Evolutionary conservation across 306 rosid species (phyloP).

Genomic region (Vachellia collinsii): DNA sequence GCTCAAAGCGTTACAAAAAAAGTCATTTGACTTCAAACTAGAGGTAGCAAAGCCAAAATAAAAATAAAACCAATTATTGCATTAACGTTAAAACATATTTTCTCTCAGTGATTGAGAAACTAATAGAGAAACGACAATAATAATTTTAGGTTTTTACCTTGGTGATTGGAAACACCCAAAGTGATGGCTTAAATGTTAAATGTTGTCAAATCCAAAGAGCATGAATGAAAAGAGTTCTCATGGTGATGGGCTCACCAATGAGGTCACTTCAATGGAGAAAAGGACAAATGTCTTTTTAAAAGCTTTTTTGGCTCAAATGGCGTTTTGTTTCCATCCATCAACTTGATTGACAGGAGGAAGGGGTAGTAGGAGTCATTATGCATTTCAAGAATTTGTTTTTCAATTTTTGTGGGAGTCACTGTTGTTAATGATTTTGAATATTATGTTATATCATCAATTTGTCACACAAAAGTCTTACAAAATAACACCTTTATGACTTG

Average conservation of each 20-base stretch:
- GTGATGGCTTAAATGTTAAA: too few relatives aligned
- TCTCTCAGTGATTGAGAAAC: too few relatives aligned
- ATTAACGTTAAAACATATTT: too few relatives aligned
- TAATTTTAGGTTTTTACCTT: too few relatives aligned
- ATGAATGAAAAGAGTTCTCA: too few relatives aligned
- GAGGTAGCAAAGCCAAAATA: too few relatives aligned
- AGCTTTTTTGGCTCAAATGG: conserved; percentile 21
- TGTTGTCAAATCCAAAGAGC: too few relatives aligned
- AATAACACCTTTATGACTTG: neutral
- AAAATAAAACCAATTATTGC: too few relatives aligned
- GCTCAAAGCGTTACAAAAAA: too few relatives aligned
- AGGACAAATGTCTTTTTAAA: conserved; percentile 40
- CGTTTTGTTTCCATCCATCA: conserved; percentile 8
- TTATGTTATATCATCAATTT: neutral
- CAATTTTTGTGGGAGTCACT: conserved; percentile 71
- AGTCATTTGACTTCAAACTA: too few relatives aligned
- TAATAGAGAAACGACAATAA: too few relatives aligned
- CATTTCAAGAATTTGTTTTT: conserved; percentile 35
- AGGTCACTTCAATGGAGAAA: conserved; percentile 62
- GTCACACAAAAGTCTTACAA: neutral
- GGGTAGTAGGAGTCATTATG: conserved; percentile 50
- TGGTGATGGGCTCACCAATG: conserved; percentile 42
- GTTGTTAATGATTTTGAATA: conserved; percentile 69
- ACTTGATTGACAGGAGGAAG: conserved; percentile 55
- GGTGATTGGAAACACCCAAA: too few relatives aligned